These are phyloP conservation scores for Yamadazyma atmosphaerica DNA, from an alignment of 1,139 yeast genomes.

Conservation along the genomic window DNA sequence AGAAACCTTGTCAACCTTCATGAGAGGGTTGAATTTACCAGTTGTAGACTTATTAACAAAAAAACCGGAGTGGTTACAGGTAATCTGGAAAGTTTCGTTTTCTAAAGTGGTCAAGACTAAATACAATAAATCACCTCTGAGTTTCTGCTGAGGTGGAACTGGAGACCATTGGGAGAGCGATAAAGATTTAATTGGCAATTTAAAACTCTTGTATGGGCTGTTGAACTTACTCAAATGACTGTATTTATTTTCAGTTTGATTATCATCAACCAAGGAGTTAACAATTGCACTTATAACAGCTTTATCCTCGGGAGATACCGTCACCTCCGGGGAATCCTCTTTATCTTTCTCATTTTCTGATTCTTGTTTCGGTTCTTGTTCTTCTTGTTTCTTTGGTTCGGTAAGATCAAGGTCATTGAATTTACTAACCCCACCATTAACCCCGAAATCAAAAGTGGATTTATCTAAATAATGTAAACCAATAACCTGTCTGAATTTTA, in stretches of 20 bases:
- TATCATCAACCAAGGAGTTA: constrained; percentile 1
- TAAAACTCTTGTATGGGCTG: constrained; percentile 12
- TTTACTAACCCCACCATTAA: constrained; percentile 27
- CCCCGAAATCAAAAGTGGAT: constrained; percentile 25
- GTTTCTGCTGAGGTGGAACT: constrained; percentile 62
- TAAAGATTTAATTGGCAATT: constrained; percentile 51
- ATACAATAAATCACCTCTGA: constrained; percentile 80
- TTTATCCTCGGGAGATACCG: constrained; percentile 22
- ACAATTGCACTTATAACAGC: constrained; percentile 4
- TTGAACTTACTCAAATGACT: constrained; percentile 4
- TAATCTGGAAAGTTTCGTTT: constrained; percentile 74
- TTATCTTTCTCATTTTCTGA: constrained; percentile 8
- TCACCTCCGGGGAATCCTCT: constrained; percentile 1
- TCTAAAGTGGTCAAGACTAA: constrained; percentile 76
- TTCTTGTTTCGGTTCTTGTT: constrained; percentile 8
- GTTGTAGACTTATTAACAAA: constrained; percentile 69
- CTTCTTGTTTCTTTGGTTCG: constrained; percentile 6
- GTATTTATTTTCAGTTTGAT: neutral
- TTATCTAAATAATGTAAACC: constrained; percentile 46
- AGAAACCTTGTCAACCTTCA: constrained; percentile 36
- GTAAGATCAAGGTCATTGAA: constrained; percentile 28
- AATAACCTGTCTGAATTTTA: constrained; percentile 43
- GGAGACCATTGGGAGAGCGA: constrained; percentile 86
- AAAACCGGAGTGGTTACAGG: constrained; percentile 79
- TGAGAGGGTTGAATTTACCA: constrained; percentile 66